A percentile compares a stretch with the other conserved stretches of the same genome.
These are phyloP conservation scores for Lomentospora prolificans DNA, from an alignment of 2,329 filamentous ascomycete genomes.

Conservation along the genomic window DNA sequence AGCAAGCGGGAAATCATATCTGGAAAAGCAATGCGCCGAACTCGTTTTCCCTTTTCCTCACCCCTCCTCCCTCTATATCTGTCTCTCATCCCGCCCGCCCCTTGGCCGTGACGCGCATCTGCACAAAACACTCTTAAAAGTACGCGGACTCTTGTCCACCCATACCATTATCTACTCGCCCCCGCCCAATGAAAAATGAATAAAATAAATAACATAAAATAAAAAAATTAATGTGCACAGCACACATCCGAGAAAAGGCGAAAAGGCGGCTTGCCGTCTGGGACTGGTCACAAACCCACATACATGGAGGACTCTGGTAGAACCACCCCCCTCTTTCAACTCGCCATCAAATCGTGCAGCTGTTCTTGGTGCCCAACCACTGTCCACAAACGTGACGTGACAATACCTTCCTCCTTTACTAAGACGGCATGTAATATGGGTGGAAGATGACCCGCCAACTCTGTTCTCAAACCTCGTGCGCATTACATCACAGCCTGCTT, in stretches of 20 bases:
- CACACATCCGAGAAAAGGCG: background rate
- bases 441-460: too few relatives aligned
- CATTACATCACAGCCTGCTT: background rate
- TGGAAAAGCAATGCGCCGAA: background rate
- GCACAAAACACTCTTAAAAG: background rate
- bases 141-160: too few relatives aligned
- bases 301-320: background rate
- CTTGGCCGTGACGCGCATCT: background rate
- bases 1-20: background rate
- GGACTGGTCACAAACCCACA: background rate
- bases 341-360: background rate
- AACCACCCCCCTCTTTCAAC: background rate
- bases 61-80: background rate
- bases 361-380: constrained; percentile 1
- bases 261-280: background rate
- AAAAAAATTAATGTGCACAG: background rate
- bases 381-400: constrained; percentile 2
- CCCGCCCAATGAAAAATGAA: too few relatives aligned
- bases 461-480: too few relatives aligned
- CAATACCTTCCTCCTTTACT: background rate
- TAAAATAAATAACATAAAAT: background rate
- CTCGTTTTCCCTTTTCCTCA: background rate
- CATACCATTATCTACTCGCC: too few relatives aligned
- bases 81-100: background rate
- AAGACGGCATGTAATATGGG: too few relatives aligned